Evolutionary conservation across 768 basidiomycete species (phyloP), one percentile per base, ranked within the genome.

Genomic region (Boletus vinaceobasis): DNA sequence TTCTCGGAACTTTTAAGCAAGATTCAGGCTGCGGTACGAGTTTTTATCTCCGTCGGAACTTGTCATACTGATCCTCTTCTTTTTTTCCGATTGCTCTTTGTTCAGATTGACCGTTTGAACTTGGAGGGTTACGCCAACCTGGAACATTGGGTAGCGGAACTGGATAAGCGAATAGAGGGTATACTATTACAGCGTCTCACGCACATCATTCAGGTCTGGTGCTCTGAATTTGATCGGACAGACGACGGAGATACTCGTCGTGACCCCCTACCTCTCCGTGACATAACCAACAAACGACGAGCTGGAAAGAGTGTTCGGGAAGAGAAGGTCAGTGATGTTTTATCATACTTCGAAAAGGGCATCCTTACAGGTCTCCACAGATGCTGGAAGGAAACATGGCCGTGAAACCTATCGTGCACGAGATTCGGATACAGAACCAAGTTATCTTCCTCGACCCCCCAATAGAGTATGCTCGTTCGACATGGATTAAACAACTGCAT

Each of bases 361-460:
- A 8, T 33, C 3, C 15, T 55, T 9, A 55, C 33, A 50, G 7
- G 10, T 44, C 42, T 37, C 17, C 5, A 32, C 60, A 92, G 90
- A 80, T 82, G 67, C 62, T 86, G 64, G 90, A 93, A 63, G 82
- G 82, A 14, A 80, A 81, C 56, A 84, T 95, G 80, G 77, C 79
- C 2, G 70, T 98, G 60, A 87, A 90, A 61, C 90, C 93, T 0
- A 87, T 97, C 53, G 79, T 96, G 7, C 95, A 98, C 70, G 96
- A 98, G 70, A 90, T 98, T 59, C 84, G 95, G 73, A 98, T 98
- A 80, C 90, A 95, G 67, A 97, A 99, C 68, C 97, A 99, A 69
- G 93, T 98, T 59, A 98, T 99, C 71, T 98, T 97, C 76, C 79
- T 98, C 48, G 96, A 98, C 69, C 97, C 97, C 27, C 97, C 97